Evolutionary conservation across 441 rosid species (phyloP), one percentile per base, ranked within the genome.

Genomic region (Viola pubescens): DNA sequence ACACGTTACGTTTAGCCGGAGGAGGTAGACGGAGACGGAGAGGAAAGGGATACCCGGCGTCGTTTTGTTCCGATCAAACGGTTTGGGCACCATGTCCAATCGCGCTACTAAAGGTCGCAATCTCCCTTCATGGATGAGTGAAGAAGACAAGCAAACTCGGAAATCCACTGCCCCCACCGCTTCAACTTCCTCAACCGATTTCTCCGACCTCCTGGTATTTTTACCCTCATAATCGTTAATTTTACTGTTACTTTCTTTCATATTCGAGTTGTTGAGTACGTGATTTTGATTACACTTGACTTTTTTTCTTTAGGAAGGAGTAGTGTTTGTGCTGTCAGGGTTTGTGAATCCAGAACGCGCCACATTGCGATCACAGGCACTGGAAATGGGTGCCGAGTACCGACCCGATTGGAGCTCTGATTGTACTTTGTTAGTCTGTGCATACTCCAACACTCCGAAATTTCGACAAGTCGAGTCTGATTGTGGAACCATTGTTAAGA

Each of bases 81-180:
- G 26, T 19, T 0, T 19, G 26, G 26, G 1, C 26, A 1, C 26
- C 52, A 52, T 67, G 67, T 45, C 61, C 63, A 3, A 57, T 49
- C 69, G 16, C 11, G 62, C 66, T 48, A 63, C 72, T 77, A 59
- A 70, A 43, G 81, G 77, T 65, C 82, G 91, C 41, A 82, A 70
- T 75, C 92, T 87, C 80, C 97, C 98, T 38, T 82, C 92, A 53
- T 89, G 97, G 98, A 89, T 81, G 89, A 75, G 73, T 72, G 74
- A 86, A 10, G 69, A 73, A 48, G 82, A 70, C 44, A 56, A 63
- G 76, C 61, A 37, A 81, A 74, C 60, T 65, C 69, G 55, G 11
- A 56, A 59, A 52, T 52, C 60, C 60, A 46, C 4, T 6, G 19
- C 26, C 8, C 16, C 59, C 60, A 40, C 34, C 34, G 58, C 3